These are phyloP conservation scores for Trichoderma lentiforme DNA, from an alignment of 2,329 filamentous ascomycete genomes.

Conservation along the genomic window DNA sequence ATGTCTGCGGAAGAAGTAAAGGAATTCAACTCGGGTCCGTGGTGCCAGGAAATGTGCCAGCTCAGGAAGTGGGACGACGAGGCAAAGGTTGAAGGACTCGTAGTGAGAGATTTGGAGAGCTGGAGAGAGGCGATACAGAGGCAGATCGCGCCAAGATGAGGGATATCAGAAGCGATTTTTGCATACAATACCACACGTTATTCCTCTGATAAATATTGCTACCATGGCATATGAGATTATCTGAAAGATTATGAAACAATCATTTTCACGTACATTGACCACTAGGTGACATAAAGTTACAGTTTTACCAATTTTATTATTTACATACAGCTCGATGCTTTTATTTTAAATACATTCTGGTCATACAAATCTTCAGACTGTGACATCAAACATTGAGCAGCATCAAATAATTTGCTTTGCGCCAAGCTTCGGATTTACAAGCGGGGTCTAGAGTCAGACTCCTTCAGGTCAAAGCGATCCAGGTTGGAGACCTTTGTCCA, in stretches of 20 bases:
- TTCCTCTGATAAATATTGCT: too few relatives aligned
- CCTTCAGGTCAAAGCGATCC: slow-evolving; percentile 63
- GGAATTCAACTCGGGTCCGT: neutral
- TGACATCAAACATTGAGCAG: neutral
- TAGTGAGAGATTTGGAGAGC: neutral
- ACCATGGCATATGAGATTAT: too few relatives aligned
- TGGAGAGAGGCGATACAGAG: neutral
- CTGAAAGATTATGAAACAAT: too few relatives aligned
- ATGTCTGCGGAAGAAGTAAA: neutral
- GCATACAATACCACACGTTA: neutral
- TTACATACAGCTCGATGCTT: neutral
- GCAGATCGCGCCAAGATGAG: neutral
- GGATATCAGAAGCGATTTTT: neutral
- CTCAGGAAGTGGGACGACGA: slow-evolving; percentile 1
- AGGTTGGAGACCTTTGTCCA: slow-evolving; percentile 75
- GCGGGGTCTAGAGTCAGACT: slow-evolving; percentile 19
- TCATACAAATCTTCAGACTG: neutral
- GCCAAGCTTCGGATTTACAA: slow-evolving; percentile 1
- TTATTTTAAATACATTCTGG: slow-evolving; percentile 7
- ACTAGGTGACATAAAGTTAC: too few relatives aligned
- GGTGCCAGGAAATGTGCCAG: neutral
- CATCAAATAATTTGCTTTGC: neutral
- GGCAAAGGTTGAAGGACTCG: neutral
- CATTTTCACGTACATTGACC: too few relatives aligned
- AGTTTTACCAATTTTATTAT: neutral